Conservation (phyloP, 1,139 yeast species). For the Diutina rugosa region DNA sequence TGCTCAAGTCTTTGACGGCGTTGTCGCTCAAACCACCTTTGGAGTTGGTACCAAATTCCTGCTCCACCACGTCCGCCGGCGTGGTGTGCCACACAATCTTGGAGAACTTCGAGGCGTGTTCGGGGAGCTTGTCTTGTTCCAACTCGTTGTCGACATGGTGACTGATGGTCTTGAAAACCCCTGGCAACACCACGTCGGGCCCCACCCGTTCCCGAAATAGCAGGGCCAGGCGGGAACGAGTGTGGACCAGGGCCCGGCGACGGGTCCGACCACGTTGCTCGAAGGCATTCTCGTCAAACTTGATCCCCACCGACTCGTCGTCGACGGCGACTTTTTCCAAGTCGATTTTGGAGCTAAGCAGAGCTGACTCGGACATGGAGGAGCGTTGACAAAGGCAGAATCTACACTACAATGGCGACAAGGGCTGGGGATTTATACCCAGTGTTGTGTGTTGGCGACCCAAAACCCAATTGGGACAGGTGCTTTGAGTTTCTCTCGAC, state of each 20-base stretch:
- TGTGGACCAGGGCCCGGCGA: neutral
- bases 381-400: neutral
- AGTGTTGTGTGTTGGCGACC: neutral
- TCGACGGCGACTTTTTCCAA: neutral
- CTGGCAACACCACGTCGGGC: slow-evolving; percentile 20
- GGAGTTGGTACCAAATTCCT: slow-evolving; percentile 11
- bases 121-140: slow-evolving; percentile 3
- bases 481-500: neutral
- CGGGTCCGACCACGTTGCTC: neutral
- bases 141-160: slow-evolving; percentile 18
- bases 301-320: neutral
- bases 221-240: neutral
- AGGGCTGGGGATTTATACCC: neutral
- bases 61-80: slow-evolving; percentile 9
- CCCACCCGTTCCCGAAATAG: slow-evolving; percentile 10
- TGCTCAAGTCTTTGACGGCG: slow-evolving; percentile 8
- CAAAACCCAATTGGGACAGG: neutral
- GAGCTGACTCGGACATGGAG: neutral
- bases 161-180: slow-evolving; percentile 23
- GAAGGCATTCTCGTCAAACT: neutral
- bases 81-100: slow-evolving; percentile 14
- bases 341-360: neutral
- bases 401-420: neutral
- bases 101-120: slow-evolving; percentile 10
- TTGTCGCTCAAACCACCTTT: slow-evolving; percentile 7